phyloP scores from a whole-genome alignment of 495 filamentous ascomycete genomes.

The Elaphomyces granulatus region DNA sequence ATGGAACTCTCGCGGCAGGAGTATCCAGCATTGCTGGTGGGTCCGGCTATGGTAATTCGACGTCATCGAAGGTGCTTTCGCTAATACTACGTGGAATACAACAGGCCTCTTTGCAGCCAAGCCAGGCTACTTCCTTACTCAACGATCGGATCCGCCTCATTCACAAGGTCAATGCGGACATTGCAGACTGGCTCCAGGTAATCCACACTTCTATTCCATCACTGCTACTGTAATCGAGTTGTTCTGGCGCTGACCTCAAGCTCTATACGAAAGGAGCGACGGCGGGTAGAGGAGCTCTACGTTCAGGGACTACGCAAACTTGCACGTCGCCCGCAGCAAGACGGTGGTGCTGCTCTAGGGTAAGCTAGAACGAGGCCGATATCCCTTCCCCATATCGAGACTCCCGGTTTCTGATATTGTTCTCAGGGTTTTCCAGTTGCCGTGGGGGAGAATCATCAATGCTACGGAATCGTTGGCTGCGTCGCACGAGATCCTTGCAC shows the following conservation, averaged over 20 bases:
- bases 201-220: constrained; percentile 6
- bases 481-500: constrained; percentile 70
- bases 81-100: constrained; percentile 6
- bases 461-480: constrained; percentile 67
- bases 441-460: constrained; percentile 83
- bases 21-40: constrained; percentile 94
- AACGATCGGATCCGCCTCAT: constrained; percentile 83
- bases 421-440: constrained; percentile 67
- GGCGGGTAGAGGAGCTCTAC: constrained; percentile 84
- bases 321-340: constrained; percentile 48
- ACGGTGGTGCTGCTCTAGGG: constrained; percentile 71
- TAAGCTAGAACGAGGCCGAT: constrained; percentile 28
- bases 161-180: constrained; percentile 71
- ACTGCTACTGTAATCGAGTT: too few relatives aligned
- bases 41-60: constrained; percentile 3
- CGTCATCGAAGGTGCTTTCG: constrained; percentile 4
- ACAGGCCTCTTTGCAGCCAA: constrained; percentile 70
- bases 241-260: neutral
- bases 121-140: constrained; percentile 69
- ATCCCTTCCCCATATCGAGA: constrained; percentile 1
- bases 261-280: constrained; percentile 55
- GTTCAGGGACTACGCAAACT: constrained; percentile 73
- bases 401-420: constrained; percentile 7
- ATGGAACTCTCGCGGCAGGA: constrained; percentile 83
- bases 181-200: constrained; percentile 97